Evolutionary conservation across 2,329 filamentous ascomycete species (phyloP).

Genomic region (Plenodomus lindquistii): DNA sequence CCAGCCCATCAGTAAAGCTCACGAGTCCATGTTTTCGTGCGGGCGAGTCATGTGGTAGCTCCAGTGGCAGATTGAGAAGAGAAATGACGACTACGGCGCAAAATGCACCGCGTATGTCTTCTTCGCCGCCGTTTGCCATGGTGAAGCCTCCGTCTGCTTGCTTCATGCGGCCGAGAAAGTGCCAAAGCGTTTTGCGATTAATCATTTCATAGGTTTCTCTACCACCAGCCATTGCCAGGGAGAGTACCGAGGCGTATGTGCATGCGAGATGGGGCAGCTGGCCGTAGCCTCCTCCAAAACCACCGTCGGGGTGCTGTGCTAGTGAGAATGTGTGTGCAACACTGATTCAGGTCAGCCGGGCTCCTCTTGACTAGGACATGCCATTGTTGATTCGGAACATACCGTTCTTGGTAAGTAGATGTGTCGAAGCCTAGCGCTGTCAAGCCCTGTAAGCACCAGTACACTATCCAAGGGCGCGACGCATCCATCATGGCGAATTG

Average conservation of each 20-base stretch:
- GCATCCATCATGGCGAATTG: slow-evolving; percentile 78
- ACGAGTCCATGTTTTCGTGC: slow-evolving; percentile 65
- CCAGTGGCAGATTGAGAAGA: slow-evolving; percentile 79
- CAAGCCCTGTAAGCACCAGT: slow-evolving; percentile 84
- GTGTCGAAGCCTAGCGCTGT: slow-evolving; percentile 76
- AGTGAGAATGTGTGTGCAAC: slow-evolving; percentile 74
- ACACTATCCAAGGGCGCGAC: slow-evolving; percentile 89
- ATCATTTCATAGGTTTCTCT: slow-evolving; percentile 73
- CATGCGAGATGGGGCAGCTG: slow-evolving; percentile 87
- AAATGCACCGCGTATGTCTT: slow-evolving; percentile 92
- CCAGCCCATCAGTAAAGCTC: slow-evolving; percentile 72
- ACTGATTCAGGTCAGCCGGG: slow-evolving; percentile 45
- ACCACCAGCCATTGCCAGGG: slow-evolving; percentile 77
- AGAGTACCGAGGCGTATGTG: slow-evolving; percentile 82
- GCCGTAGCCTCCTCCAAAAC: slow-evolving; percentile 92
- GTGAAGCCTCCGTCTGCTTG: slow-evolving; percentile 87
- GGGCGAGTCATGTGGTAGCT: slow-evolving; percentile 73
- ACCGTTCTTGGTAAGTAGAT: slow-evolving; percentile 65
- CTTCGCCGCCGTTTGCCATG: slow-evolving; percentile 83
- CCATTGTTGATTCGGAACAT: slow-evolving; percentile 38
- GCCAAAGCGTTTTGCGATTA: slow-evolving; percentile 85
- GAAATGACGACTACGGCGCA: slow-evolving; percentile 85
- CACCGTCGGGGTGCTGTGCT: slow-evolving; percentile 81
- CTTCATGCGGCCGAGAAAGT: slow-evolving; percentile 85
- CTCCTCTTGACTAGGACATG: too few species aligned